Conservation (phyloP, 1,139 yeast species). For the Pneumocystis wakefieldiae region DNA sequence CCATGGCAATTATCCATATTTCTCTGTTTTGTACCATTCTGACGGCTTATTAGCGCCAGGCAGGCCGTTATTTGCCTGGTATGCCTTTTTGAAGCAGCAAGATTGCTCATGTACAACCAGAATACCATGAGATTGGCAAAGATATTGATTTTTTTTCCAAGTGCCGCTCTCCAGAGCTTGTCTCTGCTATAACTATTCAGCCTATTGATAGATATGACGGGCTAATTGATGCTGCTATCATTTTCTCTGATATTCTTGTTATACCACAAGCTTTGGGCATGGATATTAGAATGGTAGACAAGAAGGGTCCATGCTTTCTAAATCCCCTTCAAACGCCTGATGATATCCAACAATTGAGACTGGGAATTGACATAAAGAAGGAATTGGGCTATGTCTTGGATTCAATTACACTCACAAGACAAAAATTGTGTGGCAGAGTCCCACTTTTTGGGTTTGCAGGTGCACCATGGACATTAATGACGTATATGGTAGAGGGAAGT, state of each 20-base stretch:
- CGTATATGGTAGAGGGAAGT: slow-evolving; percentile 96
- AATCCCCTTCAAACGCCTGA: slow-evolving; percentile 65
- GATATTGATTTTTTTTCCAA: slow-evolving; percentile 82
- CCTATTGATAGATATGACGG: slow-evolving; percentile 86
- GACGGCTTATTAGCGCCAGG: slow-evolving; percentile 41
- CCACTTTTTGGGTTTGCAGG: slow-evolving; percentile 93
- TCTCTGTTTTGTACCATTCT: not conserved
- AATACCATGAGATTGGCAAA: slow-evolving; percentile 79
- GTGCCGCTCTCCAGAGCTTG: slow-evolving; percentile 85
- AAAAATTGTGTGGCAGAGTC: slow-evolving; percentile 71
- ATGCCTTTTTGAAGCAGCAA: not conserved
- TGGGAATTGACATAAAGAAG: slow-evolving; percentile 38
- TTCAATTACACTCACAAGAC: slow-evolving; percentile 76
- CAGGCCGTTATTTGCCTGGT: slow-evolving; percentile 43
- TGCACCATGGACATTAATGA: slow-evolving; percentile 94
- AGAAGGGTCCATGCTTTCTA: slow-evolving; percentile 87
- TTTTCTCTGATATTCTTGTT: slow-evolving; percentile 85
- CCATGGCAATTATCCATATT: slow-evolving; percentile 31
- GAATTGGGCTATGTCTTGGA: slow-evolving; percentile 90
- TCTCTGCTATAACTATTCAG: slow-evolving; percentile 86
- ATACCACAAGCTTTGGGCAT: slow-evolving; percentile 98
- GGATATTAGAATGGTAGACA: slow-evolving; percentile 85
- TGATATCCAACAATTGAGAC: slow-evolving; percentile 43
- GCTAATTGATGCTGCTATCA: slow-evolving; percentile 87
- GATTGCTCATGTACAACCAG: slow-evolving; percentile 35